Base-by-base conservation (phyloP, 2,329 filamentous ascomycete genomes). In the Cladosporium oxysporum region DNA sequence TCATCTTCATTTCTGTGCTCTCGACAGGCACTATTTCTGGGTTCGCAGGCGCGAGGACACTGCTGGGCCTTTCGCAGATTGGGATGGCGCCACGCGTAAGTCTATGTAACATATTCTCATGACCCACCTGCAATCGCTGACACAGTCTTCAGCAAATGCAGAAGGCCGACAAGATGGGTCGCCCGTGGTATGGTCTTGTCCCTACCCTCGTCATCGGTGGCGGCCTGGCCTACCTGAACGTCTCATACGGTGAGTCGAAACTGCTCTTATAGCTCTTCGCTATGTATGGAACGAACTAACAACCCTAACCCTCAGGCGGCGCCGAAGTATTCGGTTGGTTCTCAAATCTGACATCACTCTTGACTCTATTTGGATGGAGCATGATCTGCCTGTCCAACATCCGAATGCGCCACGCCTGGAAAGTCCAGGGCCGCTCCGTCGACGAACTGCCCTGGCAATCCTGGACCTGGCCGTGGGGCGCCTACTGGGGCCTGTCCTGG, bases 311-410 rank as follows among this genome's bases (percentile, higher is more conserved):
- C 11, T 7, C n/a, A 58, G 53, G 53, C 12, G 53, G 53, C 5
- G 68, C 61, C 44, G 78, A 77, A 1, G 82, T 87, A 68, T 90
- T 90, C 79, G 81, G 80, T 71, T 90, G 88, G 88, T 83, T 90
- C 63, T 82, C 92, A 44, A 85, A 90, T 0, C 84, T 93, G 23
- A 91, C 89, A 0, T 90, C 90, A 61, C 85, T 93, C 11, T 87
- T 87, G 2, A 89, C 87, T 67, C 87, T 93, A 76, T 91, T 93
- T 78, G 90, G 90, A 29, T 91, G 89, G 89, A 88, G 83, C 2
- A 83, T 83, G 49, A 91, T 91, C 71, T 88, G 84, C 28, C 84
- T 90, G 68, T 89, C 85, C 2, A 89, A 91, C 71, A 87, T 91
- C 66, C 87, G 88, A 28, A 91, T 91, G 76, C 87, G 89, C 47